Percentiles rank a stretch among this genome's conserved stretches.
Conservation (phyloP, 2,329 filamentous ascomycete genomes). For the Dactylellina cionopaga region DNA sequence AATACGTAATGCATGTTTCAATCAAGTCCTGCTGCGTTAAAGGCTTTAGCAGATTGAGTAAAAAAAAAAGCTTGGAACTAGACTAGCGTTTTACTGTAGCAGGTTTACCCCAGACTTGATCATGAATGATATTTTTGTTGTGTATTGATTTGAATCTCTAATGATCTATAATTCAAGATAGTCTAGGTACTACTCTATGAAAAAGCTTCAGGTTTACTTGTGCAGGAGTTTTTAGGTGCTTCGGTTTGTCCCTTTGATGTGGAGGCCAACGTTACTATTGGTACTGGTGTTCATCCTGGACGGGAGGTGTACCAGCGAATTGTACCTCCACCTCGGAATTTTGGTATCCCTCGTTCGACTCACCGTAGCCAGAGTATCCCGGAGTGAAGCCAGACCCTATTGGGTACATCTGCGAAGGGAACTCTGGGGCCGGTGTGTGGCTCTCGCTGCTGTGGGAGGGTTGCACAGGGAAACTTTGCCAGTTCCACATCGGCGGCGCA, state of each 20-base stretch:
- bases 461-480: constrained; percentile 29
- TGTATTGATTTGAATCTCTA: constrained; percentile 17
- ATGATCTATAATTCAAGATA: constrained; percentile 25
- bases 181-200: neutral
- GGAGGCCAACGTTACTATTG: constrained; percentile 7
- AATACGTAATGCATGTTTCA: too few species aligned
- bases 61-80: too few species aligned
- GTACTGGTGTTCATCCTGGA: constrained; percentile 13
- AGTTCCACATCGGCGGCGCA: constrained; percentile 30
- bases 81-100: too few species aligned
- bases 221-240: neutral
- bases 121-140: neutral
- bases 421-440: constrained; percentile 33
- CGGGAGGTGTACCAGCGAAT: constrained; percentile 22
- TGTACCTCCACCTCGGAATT: constrained; percentile 29
- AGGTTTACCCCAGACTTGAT: neutral
- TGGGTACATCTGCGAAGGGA: constrained; percentile 40
- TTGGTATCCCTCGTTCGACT: constrained; percentile 26
- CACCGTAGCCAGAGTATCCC: constrained; percentile 22
- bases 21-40: too few species aligned
- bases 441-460: constrained; percentile 20
- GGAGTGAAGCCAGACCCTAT: constrained; percentile 34
- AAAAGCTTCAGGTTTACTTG: neutral
- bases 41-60: too few species aligned
- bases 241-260: too few species aligned